Conservation (phyloP, 140 eudicot species). For the Bidens hawaiensis region DNA sequence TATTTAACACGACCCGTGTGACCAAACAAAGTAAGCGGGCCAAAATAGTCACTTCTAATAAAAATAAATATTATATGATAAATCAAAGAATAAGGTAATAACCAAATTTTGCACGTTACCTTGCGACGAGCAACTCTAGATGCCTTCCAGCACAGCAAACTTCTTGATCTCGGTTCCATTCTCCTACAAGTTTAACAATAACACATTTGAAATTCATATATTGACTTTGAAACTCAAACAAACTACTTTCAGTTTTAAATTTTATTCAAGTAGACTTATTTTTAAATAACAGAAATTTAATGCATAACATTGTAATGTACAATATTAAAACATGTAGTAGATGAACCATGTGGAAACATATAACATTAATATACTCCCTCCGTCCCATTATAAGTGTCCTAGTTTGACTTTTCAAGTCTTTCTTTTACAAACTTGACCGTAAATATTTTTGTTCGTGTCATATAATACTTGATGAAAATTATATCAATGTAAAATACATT, state of each 20-base stretch:
- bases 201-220: neutral
- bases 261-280: neutral
- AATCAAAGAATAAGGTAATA: neutral
- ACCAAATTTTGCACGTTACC: conserved; percentile 37
- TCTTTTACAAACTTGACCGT: too few relatives aligned
- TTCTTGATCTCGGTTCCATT: conserved; percentile 89
- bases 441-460: too few relatives aligned
- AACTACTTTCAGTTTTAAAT: neutral
- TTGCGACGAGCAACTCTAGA: conserved; percentile 55
- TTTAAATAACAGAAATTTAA: neutral
- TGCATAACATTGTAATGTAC: neutral
- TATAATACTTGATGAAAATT: too few relatives aligned
- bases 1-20: neutral
- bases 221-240: neutral
- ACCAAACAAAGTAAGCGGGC: neutral
- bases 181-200: conserved; percentile 46
- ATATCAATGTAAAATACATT: too few relatives aligned
- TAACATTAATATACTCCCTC: neutral
- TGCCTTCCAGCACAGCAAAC: conserved; percentile 86
- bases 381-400: too few relatives aligned
- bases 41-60: neutral
- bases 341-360: neutral
- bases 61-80: neutral
- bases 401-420: too few relatives aligned
- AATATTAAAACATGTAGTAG: neutral